phyloP scores from a whole-genome alignment of 805 yeast genomes.

The Spathaspora passalidarum region DNA sequence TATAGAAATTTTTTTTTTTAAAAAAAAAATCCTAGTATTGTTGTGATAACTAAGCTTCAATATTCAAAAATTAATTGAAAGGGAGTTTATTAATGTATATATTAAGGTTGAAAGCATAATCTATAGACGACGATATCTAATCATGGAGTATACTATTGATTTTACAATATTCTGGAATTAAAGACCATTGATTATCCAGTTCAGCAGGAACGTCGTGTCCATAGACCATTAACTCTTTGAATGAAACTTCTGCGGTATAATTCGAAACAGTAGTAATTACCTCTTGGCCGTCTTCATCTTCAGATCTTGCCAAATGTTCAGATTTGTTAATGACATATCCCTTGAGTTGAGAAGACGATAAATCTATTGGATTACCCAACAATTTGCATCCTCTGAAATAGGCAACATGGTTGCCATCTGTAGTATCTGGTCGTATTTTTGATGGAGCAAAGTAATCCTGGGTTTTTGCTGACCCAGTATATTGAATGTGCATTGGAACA shows the following conservation, averaged over 20 bases:
- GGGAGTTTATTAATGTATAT: too few species aligned
- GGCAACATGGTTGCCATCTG: constrained; percentile 15
- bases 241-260: constrained; percentile 20
- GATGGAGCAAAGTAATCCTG: constrained; percentile 29
- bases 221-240: constrained; percentile 20
- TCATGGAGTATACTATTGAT: constrained; percentile 24
- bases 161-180: constrained; percentile 27
- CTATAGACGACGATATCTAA: background rate
- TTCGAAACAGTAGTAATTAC: constrained; percentile 18
- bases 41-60: too few species aligned
- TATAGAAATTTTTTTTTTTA: too few species aligned
- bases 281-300: constrained; percentile 11
- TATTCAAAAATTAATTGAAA: too few species aligned
- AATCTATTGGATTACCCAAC: constrained; percentile 20
- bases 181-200: constrained; percentile 21
- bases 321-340: constrained; percentile 28
- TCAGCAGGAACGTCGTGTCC: constrained; percentile 30
- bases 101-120: background rate
- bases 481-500: constrained; percentile 25
- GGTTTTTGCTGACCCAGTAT: constrained; percentile 32
- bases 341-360: constrained; percentile 11
- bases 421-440: constrained; percentile 16
- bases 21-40: too few species aligned
- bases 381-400: constrained; percentile 36
- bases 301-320: constrained; percentile 17